Evolutionary conservation across 2,329 filamentous ascomycete genomes (phyloP).

Genomic region (Madurella mycetomatis): DNA sequence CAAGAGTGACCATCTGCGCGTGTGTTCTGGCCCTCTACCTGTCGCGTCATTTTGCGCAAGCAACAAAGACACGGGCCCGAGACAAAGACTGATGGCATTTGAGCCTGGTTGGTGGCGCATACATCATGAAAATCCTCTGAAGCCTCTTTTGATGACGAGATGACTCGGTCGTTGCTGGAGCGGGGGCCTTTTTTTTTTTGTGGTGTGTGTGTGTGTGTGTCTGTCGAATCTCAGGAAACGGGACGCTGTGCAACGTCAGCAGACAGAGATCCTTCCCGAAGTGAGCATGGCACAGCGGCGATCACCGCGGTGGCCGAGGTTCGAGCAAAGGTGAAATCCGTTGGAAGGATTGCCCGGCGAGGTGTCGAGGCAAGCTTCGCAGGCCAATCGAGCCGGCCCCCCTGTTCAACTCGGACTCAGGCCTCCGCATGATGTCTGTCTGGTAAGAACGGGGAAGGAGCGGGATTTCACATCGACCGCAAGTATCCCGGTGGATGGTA

Average conservation of each 20-base stretch:
- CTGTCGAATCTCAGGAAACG: neutral
- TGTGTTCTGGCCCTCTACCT: neutral
- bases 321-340: neutral
- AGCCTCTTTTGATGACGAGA: too few relatives aligned
- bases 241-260: neutral
- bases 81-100: neutral
- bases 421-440: neutral
- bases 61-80: neutral
- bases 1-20: neutral
- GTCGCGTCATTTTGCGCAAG: slow-evolving; percentile 9
- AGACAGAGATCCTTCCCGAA: neutral
- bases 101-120: neutral
- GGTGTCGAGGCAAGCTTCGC: too few relatives aligned
- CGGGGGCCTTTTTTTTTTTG: too few relatives aligned
- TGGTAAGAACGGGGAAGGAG: neutral
- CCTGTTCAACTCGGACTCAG: neutral
- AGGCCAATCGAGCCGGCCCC: too few relatives aligned
- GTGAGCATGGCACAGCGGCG: neutral
- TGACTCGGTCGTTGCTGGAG: too few relatives aligned
- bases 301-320: slow-evolving; percentile 2
- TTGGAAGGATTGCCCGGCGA: neutral
- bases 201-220: too few relatives aligned
- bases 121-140: too few relatives aligned
- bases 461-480: neutral
- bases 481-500: too few relatives aligned